Base-by-base conservation (phyloP, 805 yeast genomes). In the Torulaspora indica region DNA sequence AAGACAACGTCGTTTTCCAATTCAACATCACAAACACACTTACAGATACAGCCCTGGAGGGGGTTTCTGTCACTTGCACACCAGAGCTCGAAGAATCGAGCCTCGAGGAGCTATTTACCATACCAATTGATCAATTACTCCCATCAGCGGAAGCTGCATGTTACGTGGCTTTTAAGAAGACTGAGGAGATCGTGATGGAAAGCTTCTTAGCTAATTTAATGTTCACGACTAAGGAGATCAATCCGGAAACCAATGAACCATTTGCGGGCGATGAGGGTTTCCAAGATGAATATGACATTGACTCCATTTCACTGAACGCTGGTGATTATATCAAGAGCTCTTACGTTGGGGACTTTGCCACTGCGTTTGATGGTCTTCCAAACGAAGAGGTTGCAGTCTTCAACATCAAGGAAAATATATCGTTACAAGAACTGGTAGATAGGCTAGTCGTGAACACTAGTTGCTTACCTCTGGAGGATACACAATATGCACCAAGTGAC, bases 211-310 rank as follows among this genome's bases (percentile, higher is more conserved):
- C 84, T 63, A 77, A 79, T 6, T 72, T 91, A 48, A 74, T 81
- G 17, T 91, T 83, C 71, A 78, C 82, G 14, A 75, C 88, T 38
- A 84, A 81, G 66, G 98, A 91, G 63, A 72, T 85, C 52, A 84
- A 87, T 54, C 81, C 87, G 38, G 74, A 77, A 8, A 81, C 89
- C 12, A 81, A 81, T 15, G 78, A 75, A 49, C 76, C 83, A 40
- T 76, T 75, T 47, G 82, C 77, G 36, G 79, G 76, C 38, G 86
- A 80, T 36, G 95, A 84, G 52, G 97, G 96, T 13, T 86, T 82
- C 75, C 85, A 84, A 53, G 98, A 93, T 66, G 96, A 90, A 67
- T 93, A 91, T 67, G 93, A 83, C 63, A 78, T 93, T 53, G 97
- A 88, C 66, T 84, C 82, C 46, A 72, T 89, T 57, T 79, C 77